These are phyloP conservation scores for Trypanosoma caninum DNA, from an alignment of 208 protist species.

Conservation along the genomic window DNA sequence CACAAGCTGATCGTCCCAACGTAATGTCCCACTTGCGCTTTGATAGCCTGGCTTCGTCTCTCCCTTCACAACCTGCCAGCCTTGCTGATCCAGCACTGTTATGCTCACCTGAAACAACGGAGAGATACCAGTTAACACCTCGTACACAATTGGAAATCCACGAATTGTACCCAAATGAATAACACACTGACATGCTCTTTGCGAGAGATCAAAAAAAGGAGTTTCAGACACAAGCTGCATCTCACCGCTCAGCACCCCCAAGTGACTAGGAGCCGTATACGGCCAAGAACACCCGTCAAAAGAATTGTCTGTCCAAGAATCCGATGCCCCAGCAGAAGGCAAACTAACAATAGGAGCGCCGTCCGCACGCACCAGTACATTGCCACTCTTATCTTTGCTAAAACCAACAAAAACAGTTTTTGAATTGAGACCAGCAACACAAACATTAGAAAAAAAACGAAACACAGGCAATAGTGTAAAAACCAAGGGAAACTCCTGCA, in stretches of 20 bases:
- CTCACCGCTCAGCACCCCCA: background rate
- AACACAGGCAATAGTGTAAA: conserved; percentile 70
- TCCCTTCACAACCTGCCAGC: conserved; percentile 76
- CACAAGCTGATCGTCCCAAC: conserved; percentile 79
- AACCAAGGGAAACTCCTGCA: conserved; percentile 78
- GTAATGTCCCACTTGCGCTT: conserved; percentile 79
- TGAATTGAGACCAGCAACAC: conserved; percentile 29
- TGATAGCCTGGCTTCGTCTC: conserved; percentile 85
- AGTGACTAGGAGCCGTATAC: background rate
- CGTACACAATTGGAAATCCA: conserved; percentile 85
- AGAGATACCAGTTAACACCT: conserved; percentile 62
- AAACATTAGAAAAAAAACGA: conserved; percentile 44
- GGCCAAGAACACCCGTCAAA: background rate
- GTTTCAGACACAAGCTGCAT: conserved; percentile 23
- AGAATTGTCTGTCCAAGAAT: background rate
- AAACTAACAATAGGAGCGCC: conserved; percentile 56
- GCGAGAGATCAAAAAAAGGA: conserved; percentile 69
- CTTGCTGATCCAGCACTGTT: conserved; percentile 80
- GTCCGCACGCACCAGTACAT: conserved; percentile 70
- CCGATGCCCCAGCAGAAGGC: background rate
- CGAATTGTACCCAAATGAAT: conserved; percentile 78
- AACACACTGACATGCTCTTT: conserved; percentile 82
- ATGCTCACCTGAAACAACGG: conserved; percentile 83
- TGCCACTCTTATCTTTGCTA: conserved; percentile 71
- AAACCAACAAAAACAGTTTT: conserved; percentile 77